Evolutionary conservation across 768 basidiomycete genomes (phyloP), one percentile per base, ranked within the genome.

Genomic region (Glaciozyma martinii): DNA sequence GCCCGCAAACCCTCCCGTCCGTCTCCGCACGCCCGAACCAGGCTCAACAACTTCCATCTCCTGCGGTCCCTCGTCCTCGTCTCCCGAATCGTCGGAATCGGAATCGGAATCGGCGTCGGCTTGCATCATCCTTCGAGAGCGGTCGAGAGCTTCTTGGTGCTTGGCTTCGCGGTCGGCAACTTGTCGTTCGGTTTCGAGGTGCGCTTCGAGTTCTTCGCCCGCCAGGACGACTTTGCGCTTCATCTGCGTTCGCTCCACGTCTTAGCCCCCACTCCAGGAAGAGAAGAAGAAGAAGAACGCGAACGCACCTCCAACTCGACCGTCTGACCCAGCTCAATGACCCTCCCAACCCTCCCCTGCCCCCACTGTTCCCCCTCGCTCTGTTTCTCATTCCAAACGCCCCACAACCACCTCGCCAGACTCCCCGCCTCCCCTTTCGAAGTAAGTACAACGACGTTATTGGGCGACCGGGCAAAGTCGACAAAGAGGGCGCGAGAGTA

Each of bases 381-480:
- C 77, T 98, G 95, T 3, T 83, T 80, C 56, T 79, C 78, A 72
- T 94, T 87, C 95, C 95, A 99, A 66, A 80, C 82, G 56, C 91
- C 83, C 70, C 91, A 95, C 25, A 99, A 78, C 13, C 83, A 78
- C 15, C 87, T 82, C 13, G 85, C 83, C 15, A 98, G 81, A 0
- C 90, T 90, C 12, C 87, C 86, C 57, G 87, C 85, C 71, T 91
- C 87, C 43, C 86, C 82, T 40, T 86, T 82, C 6, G 82, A 80
- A 0, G 94, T 95, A 49, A 98, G 82, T 5, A 99, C 80, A 37
- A 99, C 82, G 60, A 95, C 86, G 70, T 94, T 94, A 66, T 86
- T 86, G 0, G 87, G 84, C 7, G 86, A 82, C 10, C 84, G 80
- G 5, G 91, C 90, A 77, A 97, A 92, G 23, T 90, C 84, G 21